These are phyloP conservation scores for Berkeleyomyces basicola DNA, from an alignment of 2,329 filamentous ascomycete species.

Conservation along the genomic window DNA sequence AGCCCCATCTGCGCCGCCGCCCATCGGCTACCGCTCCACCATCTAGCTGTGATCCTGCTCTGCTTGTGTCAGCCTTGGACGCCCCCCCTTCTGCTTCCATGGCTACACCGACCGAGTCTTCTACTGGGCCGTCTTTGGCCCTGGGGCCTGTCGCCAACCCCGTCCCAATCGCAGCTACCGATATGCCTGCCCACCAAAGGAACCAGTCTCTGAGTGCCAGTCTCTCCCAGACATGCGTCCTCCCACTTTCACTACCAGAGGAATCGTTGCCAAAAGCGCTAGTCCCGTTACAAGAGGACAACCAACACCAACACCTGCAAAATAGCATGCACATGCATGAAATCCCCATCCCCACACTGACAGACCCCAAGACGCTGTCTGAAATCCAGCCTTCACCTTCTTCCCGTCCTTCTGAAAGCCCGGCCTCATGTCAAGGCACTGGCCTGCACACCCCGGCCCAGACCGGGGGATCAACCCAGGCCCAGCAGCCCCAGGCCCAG, in stretches of 20 bases:
- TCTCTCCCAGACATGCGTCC: background rate
- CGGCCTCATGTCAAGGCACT: background rate
- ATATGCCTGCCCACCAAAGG: background rate
- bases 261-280: constrained; percentile 1
- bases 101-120: background rate
- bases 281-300: background rate
- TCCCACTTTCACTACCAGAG: background rate
- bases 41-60: background rate
- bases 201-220: background rate
- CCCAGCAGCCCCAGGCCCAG: background rate
- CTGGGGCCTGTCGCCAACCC: background rate
- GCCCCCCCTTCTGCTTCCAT: background rate
- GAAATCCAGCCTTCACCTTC: too few species aligned
- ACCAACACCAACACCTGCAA: background rate
- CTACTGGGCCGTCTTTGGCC: background rate
- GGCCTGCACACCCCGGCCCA: background rate
- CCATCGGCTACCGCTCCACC: background rate
- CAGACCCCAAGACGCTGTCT: too few species aligned
- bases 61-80: background rate
- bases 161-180: background rate
- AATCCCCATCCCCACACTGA: too few species aligned
- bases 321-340: too few species aligned
- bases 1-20: constrained; percentile 2
- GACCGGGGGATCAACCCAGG: background rate
- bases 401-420: too few species aligned